phyloP scores from a whole-genome alignment of 2,329 filamentous ascomycete genomes.

The Talaromyces marneffei region DNA sequence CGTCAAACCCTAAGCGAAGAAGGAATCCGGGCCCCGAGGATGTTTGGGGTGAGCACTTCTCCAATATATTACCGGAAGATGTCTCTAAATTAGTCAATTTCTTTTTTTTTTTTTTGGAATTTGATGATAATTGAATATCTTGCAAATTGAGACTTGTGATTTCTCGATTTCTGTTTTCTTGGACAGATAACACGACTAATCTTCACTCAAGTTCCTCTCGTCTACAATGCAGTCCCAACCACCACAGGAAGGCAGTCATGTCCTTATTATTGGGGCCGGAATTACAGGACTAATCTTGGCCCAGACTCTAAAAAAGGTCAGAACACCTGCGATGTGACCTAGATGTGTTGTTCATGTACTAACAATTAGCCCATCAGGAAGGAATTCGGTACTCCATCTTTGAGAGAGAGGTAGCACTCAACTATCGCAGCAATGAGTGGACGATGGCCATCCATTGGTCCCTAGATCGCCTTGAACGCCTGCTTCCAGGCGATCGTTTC shows the following conservation, averaged over 20 bases:
- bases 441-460: conserved; percentile 26
- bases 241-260: not conserved
- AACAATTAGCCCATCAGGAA: not conserved
- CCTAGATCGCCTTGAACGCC: conserved; percentile 17
- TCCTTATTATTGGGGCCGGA: not conserved
- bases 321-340: too few relatives aligned
- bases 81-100: too few relatives aligned
- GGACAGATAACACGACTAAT: not conserved
- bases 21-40: not conserved
- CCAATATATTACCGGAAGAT: too few relatives aligned
- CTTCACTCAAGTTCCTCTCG: not conserved
- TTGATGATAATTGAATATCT: too few relatives aligned
- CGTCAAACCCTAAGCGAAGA: not conserved
- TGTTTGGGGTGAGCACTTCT: not conserved
- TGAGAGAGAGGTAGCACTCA: conserved; percentile 20
- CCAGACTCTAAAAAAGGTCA: not conserved
- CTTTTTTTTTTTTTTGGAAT: too few relatives aligned
- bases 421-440: conserved; percentile 24
- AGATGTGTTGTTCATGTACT: not conserved
- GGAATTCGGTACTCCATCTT: conserved; percentile 20
- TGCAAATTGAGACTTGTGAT: too few relatives aligned
- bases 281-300: not conserved
- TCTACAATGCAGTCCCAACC: not conserved
- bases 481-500: conserved; percentile 18
- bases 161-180: too few relatives aligned